Percentiles rank a stretch among this genome's conserved stretches.
These are phyloP conservation scores for Calonectria ilicicola DNA, from an alignment of 2,329 filamentous ascomycete genomes.

Conservation along the genomic window DNA sequence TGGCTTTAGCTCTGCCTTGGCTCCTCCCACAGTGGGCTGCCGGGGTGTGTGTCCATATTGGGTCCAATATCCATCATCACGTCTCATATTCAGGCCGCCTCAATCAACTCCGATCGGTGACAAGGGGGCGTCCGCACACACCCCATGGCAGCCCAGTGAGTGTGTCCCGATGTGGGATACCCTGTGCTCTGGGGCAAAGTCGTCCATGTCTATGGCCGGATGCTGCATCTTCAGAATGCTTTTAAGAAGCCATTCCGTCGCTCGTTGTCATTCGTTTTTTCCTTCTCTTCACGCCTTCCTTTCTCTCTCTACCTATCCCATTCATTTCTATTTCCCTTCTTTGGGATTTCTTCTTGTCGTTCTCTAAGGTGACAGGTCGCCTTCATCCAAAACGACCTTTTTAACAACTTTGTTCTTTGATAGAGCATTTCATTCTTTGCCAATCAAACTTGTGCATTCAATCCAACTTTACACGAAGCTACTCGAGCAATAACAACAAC, in stretches of 20 bases:
- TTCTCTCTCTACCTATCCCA: conserved; percentile 30
- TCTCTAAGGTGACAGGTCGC: conserved; percentile 45
- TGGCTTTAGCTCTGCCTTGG: conserved; percentile 16
- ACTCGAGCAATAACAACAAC: conserved; percentile 31
- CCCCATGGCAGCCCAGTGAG: conserved; percentile 25
- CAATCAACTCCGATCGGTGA: conserved; percentile 40
- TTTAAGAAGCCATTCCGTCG: conserved; percentile 31
- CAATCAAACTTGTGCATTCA: background rate
- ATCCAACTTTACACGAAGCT: conserved; percentile 28
- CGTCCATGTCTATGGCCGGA: background rate
- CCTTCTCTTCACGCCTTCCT: conserved; percentile 28
- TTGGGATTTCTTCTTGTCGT: conserved; percentile 42
- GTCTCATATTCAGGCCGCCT: conserved; percentile 44
- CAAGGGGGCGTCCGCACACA: conserved; percentile 29
- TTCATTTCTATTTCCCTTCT: conserved; percentile 39
- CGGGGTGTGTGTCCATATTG: conserved; percentile 18
- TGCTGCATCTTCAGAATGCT: background rate
- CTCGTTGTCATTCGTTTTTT: conserved; percentile 15
- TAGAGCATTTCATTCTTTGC: conserved; percentile 38
- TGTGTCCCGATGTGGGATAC: conserved; percentile 23
- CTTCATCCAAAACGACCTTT: conserved; percentile 34
- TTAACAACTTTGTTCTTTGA: conserved; percentile 40
- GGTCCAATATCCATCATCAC: conserved; percentile 30
- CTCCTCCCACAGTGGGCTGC: conserved; percentile 19
- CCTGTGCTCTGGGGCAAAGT: conserved; percentile 15